Base-by-base conservation (phyloP, 257 asterid species). In the Verbena officinalis region DNA sequence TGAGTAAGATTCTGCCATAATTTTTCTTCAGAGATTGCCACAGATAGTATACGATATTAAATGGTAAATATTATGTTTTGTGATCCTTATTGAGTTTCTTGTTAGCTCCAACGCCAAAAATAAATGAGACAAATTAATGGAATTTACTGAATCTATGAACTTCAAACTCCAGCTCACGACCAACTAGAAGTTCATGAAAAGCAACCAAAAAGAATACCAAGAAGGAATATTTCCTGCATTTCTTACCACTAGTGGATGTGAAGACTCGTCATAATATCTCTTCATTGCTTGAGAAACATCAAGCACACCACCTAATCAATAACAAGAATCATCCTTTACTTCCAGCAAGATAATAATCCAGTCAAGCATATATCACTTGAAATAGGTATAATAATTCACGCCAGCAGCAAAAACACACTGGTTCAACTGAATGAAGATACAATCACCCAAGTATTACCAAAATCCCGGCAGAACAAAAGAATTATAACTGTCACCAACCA, bases 271-370 rank as follows among this genome's bases (percentile, higher is more conserved):
- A 10, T 71, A 11, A 72, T 77, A 83, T 67, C 76, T 83, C 84
- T 75, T 75, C 39, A 72, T 74, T 39, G 90, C 99, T 68, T 74
- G 73, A 49, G 86, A 80, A 75, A 86, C 80, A 76, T 93, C 97
- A 58, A 93, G 79, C 68, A 85, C 89, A n/a, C 90, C 89, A 73
- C 92, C 97, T 90, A 67, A 68, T 36, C 75, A 76, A 61, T 11
- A 48, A 51, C 71, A 67, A 65, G 50, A 67, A 63, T 38, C 75
- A 71, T 62, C 63, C 65, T 56, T 49, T 15, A 63, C 59, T 30
- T 52, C 55, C 54, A 62, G 49, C 76, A 42, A 62, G 45, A 31
- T 42, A 27, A 12, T 30, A 62, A 59, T 7, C 33, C 33, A 27
- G 33, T 27, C 33, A 27, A 2, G 33, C 5, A 27, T 27, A 27